A percentile compares a stretch with the other conserved stretches of the same genome.
phyloP scores from a whole-genome alignment of 2,329 filamentous ascomycete genomes.

The Stagonosporopsis vannaccii region DNA sequence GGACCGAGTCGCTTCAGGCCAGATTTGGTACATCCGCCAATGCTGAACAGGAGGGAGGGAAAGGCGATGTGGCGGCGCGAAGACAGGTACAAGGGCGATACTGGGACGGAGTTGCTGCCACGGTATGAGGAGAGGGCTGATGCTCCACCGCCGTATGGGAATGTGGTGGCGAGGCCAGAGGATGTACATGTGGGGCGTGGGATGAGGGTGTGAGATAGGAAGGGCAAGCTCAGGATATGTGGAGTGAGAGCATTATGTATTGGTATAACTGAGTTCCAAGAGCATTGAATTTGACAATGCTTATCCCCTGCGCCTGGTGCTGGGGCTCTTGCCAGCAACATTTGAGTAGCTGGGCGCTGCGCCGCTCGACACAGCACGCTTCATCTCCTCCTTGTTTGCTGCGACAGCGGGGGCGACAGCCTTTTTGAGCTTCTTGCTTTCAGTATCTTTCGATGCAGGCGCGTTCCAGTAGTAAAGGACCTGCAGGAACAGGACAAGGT shows the following conservation, averaged over 20 bases:
- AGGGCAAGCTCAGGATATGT: too few species aligned
- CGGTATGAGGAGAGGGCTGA: constrained; percentile 9
- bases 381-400: constrained; percentile 41
- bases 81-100: constrained; percentile 2
- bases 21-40: constrained; percentile 7
- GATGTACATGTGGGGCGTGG: neutral
- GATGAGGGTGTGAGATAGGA: neutral
- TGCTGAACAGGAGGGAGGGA: constrained; percentile 9
- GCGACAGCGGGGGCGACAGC: constrained; percentile 39
- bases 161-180: constrained; percentile 6
- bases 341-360: constrained; percentile 47
- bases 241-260: neutral
- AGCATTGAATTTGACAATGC: neutral
- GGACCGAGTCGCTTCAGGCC: constrained; percentile 3
- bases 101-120: constrained; percentile 4
- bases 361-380: constrained; percentile 47
- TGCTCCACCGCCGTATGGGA: constrained; percentile 13
- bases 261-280: neutral
- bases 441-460: constrained; percentile 38
- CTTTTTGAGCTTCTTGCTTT: constrained; percentile 50
- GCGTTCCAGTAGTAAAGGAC: constrained; percentile 97
- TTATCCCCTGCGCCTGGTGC: constrained; percentile 63
- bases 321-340: constrained; percentile 57
- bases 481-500: constrained; percentile 83
- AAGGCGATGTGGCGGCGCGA: constrained; percentile 3